These are phyloP conservation scores for Babesia bigemina DNA, from an alignment of 169 alveolate species.

Conservation along the genomic window DNA sequence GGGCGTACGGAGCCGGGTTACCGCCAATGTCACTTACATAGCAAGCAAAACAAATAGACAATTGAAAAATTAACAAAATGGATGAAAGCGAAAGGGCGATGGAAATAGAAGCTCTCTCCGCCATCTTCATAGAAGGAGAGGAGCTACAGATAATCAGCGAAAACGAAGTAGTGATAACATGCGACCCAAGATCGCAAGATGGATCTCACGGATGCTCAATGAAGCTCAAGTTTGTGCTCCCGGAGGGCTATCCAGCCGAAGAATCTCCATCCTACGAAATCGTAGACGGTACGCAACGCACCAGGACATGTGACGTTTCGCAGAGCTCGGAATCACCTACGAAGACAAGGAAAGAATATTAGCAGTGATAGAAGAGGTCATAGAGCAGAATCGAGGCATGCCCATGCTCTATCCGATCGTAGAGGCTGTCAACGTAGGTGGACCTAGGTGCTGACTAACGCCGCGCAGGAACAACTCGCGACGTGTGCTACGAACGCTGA, in stretches of 20 bases:
- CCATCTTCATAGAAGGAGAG: conserved; percentile 40
- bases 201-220: conserved; percentile 12
- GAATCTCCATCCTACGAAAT: conserved; percentile 21
- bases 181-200: conserved; percentile 23
- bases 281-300: conserved; percentile 16
- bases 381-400: conserved; percentile 25
- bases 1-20: background rate
- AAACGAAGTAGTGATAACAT: conserved; percentile 20
- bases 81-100: conserved; percentile 35
- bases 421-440: conserved; percentile 43
- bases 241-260: conserved; percentile 26
- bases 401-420: conserved; percentile 35
- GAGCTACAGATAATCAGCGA: conserved; percentile 32
- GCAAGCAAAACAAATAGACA: background rate
- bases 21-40: background rate
- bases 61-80: conserved; percentile 9
- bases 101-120: conserved; percentile 47
- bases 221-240: conserved; percentile 19
- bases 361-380: conserved; percentile 17
- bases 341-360: conserved; percentile 10
- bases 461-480: conserved; percentile 18
- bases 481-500: background rate
- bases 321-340: conserved; percentile 14
- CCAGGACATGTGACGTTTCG: background rate
- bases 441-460: background rate